Evolutionary conservation across 2,329 filamentous ascomycete genomes (phyloP), one percentile per base, ranked within the genome.

Genomic region (Ophiocordyceps sinensis): DNA sequence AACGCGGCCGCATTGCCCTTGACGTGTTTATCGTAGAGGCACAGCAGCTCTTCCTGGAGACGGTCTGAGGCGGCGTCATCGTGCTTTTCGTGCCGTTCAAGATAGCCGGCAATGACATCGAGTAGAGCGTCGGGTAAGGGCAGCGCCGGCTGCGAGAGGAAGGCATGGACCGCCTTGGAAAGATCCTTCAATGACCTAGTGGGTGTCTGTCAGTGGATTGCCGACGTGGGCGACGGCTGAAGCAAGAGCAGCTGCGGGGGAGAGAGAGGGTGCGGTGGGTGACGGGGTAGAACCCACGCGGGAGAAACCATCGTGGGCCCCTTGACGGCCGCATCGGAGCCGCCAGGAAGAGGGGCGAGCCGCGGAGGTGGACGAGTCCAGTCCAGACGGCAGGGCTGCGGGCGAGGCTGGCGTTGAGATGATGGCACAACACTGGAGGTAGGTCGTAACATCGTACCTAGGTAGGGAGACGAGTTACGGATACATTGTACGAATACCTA

Each of bases 21-120:
- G 44, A 88, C 73, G 47, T 75, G 67, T 52, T 73, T 77, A 43
- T 79, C 68, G 62, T 80, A 86, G 41, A 85, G 69, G 21, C 67
- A 60, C 34, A 80, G 63, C 8, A 91, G 68, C 50, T 87, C 83
- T 34, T 86, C 82, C 46, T 86, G 77, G 39, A 87, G 67, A 43
- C 79, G 76, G 48, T 85, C 80, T n/a, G 77, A 71, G 34, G 77
- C 70, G 42, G 69, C 62, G 40, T 85, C 81, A 51, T 88, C 83
- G 47, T 75, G 71, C 49, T 73, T 72, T 42, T 73, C 65, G 55
- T 85, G 77, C 51, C 77, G 79, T 37, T 78, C 72, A 39, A 85
- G 67, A 59, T 85, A 89, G 44, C 65, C 65, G 42, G 78, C 69
- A 47, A 88, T 77, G 40, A 75, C 65, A 34, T 70, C 62, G 48